phyloP scores from a whole-genome alignment of 75 land plant species.

The Sequoiadendron giganteum region DNA sequence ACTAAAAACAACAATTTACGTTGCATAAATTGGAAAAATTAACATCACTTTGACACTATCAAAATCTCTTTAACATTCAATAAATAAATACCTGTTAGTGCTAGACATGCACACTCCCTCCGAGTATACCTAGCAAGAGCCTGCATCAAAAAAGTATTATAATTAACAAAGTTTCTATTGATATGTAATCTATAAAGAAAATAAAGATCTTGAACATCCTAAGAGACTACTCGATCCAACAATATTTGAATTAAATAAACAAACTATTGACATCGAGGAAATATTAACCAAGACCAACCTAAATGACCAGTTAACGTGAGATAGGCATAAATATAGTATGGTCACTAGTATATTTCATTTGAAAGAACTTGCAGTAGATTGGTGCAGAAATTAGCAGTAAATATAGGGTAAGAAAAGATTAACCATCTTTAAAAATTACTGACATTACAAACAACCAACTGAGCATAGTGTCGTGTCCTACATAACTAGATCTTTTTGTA shows the following conservation, averaged over 20 bases:
- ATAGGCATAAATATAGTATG: background rate
- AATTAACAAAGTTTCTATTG: background rate
- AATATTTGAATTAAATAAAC: background rate
- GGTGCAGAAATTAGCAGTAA: background rate
- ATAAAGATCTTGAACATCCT: background rate
- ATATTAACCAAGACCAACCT: background rate
- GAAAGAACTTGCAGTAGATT: background rate
- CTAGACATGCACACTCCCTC: conserved; percentile 54
- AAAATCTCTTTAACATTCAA: background rate
- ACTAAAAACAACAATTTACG: background rate
- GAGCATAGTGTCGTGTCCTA: no score
- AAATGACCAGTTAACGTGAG: background rate
- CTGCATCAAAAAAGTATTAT: conserved; percentile 22
- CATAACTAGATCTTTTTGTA: no score
- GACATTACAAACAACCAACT: no score
- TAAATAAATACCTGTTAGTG: conserved; percentile 50
- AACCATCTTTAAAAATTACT: background rate
- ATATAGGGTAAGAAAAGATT: background rate
- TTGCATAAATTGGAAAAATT: background rate
- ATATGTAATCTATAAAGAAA: background rate
- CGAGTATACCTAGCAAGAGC: conserved; percentile 65
- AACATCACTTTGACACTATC: background rate
- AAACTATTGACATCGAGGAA: background rate
- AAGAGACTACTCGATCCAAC: background rate
- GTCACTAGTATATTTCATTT: background rate